Base-by-base conservation (phyloP, 495 filamentous ascomycete genomes). In the Polyplosphaeria fusca region DNA sequence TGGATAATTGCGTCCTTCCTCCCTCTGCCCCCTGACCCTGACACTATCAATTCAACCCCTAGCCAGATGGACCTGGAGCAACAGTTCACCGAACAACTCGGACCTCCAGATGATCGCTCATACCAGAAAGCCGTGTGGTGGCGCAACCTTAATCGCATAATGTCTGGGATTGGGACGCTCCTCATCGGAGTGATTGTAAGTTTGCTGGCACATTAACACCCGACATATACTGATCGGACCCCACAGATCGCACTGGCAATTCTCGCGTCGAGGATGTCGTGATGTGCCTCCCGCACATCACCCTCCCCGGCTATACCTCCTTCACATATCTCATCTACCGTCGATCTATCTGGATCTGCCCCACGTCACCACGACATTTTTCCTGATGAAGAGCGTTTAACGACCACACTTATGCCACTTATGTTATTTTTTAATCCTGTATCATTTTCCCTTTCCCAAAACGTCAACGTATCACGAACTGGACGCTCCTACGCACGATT, bases 61-160 rank as follows among this genome's bases (percentile, higher is more conserved):
- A 58, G 55, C 20, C 61, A 66, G 28, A 47, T 66, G 46, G 71
- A 71, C 39, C 42, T 70, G 18, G 58, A 65, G 57, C 55, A 53
- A 14, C 63, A 62, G 18, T 64, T 69, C 49, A 60, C 58, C 27
- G 55, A 47, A 46, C 52, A 64, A 24, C 54, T 67, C 11, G 69
- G 67, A 35, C 60, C 61, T 38, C 51, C 63, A 0, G 71, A 71
- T 30, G 67, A 67, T 56, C 61, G 54, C 47, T 27, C 80, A 45
- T 89, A 88, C 67, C 79, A 88, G 63, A 96, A 89, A 67, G 89
- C 89, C 12, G 78, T 81, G 32, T 96, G 92, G 91, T 97, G 93
- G 93, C 80, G 93, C 55, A 87, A 82, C 55, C 76, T 96, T 41
- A 98, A 98, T 70, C 84, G 90, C 38, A 79, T 84, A 65, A 91